Evolutionary conservation across 139 green algal genomes (phyloP).

Genomic region (Chlamydomonas sp.): DNA sequence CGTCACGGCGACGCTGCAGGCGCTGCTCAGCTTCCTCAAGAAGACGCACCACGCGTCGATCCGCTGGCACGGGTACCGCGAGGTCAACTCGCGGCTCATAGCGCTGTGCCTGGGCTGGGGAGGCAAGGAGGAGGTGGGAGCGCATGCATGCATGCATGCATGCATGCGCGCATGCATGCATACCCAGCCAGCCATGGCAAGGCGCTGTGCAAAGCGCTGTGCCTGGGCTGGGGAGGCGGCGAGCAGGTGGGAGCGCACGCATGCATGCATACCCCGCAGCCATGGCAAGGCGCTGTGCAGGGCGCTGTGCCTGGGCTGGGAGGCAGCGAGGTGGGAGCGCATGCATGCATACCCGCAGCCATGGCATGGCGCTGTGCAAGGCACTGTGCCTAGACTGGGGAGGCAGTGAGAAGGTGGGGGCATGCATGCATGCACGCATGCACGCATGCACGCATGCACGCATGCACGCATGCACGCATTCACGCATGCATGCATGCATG

Average conservation of each 20-base stretch:
- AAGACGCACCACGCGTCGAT: slow-evolving; percentile 59
- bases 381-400: slow-evolving; percentile 70
- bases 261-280: no score
- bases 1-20: slow-evolving; percentile 55
- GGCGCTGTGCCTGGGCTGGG: slow-evolving; percentile 60
- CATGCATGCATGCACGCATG: no score
- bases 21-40: slow-evolving; percentile 62
- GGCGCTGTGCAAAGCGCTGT: slow-evolving; percentile 56
- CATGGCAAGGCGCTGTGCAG: slow-evolving; percentile 61
- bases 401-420: slow-evolving; percentile 62
- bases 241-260: slow-evolving; percentile 47
- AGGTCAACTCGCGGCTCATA: slow-evolving; percentile 60
- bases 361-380: slow-evolving; percentile 59
- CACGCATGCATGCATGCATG: no score
- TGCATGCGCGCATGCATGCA: not conserved
- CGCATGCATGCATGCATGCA: not conserved
- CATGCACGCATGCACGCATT: no score
- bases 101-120: slow-evolving; percentile 70
- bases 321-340: slow-evolving; percentile 44
- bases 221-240: slow-evolving; percentile 71
- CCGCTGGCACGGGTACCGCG: slow-evolving; percentile 51
- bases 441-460: no score
- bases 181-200: slow-evolving; percentile 52
- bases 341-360: slow-evolving; percentile 15
- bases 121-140: slow-evolving; percentile 63